Evolutionary conservation across 2,329 filamentous ascomycete genomes (phyloP).

Genomic region (Alternaria hordeiaustralica): DNA sequence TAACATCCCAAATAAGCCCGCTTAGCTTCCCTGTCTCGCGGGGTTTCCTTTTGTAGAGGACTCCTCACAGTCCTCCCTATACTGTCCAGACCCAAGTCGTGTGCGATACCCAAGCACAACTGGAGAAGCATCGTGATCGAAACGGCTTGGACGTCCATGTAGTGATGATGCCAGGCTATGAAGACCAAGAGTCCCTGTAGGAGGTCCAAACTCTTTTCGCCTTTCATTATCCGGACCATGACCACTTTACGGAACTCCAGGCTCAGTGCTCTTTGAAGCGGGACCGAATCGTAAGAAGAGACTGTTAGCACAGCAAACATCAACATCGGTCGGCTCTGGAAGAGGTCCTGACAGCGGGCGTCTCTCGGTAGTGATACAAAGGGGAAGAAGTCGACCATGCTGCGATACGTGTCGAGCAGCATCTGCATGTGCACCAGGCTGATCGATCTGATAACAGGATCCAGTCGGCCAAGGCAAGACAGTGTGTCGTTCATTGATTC

Average conservation of each 20-base stretch:
- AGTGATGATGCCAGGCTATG: conserved; percentile 48
- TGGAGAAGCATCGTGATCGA: conserved; percentile 45
- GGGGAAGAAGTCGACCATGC: conserved; percentile 45
- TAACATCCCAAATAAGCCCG: conserved; percentile 47
- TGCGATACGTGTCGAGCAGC: conserved; percentile 39
- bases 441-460: conserved; percentile 44
- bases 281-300: conserved; percentile 40
- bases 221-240: conserved; percentile 46
- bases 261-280: conserved; percentile 38
- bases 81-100: conserved; percentile 40
- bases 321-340: conserved; percentile 41
- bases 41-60: conserved; percentile 28
- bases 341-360: conserved; percentile 31
- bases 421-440: conserved; percentile 45
- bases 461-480: conserved; percentile 38
- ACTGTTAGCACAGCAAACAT: conserved; percentile 45
- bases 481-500: conserved; percentile 43
- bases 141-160: conserved; percentile 44
- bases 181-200: conserved; percentile 43
- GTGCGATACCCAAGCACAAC: conserved; percentile 41
- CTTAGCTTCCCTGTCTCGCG: conserved; percentile 39
- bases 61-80: conserved; percentile 26
- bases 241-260: conserved; percentile 46
- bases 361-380: conserved; percentile 43
- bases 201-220: conserved; percentile 44